Evolutionary conservation across 192 early-diverging fungal genomes (phyloP), one percentile per base, ranked within the genome.

Genomic region (Spinellus fusiger): DNA sequence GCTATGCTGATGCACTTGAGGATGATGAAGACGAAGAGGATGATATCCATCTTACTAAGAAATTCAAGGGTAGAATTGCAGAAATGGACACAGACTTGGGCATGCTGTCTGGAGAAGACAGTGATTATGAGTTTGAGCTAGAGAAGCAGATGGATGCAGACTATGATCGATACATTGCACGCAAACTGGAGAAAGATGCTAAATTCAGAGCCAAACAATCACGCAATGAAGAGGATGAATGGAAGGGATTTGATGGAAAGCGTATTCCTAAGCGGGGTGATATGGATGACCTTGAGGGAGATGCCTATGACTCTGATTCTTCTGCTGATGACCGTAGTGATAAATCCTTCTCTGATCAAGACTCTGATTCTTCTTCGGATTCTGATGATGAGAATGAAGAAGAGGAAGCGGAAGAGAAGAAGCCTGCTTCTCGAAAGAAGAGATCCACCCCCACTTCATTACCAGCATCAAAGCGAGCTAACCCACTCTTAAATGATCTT

Each of bases 171-270:
- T 93, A 88, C 65, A 72, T 78, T 51, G 80, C 86, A 50, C 87
- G 85, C 48, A 84, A 84, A 72, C 68, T 82, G 31, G 83, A 93
- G 60, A 81, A 78, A 4, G 85, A 97, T 71, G 87, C 93, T 13
- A 87, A 85, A 65, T 74, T 78, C 54, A 78, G 80, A 54, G 91
- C 89, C 40, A 82, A 86, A 62, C 80, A 84, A 59, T 77, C 75
- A 58, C 76, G 84, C 22, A 82, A 89, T 16, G 83, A 82, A 12
- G 75, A 90, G 59, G 84, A 82, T 25, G 84, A 87, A 59, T 87
- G 84, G 78, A 79, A 75, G 23, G 86, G 85, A 1, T 84, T 85
- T 53, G 73, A 82, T 52, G 66, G 61, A 23, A 75, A 80, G 48
- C 73, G 79, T 55, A 77, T 77, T 33, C 75, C 69, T 7, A 78